A percentile compares a stretch with the other conserved stretches of the same genome.
Evolutionary conservation across 2,329 filamentous ascomycete genomes (phyloP).

Genomic region (Neopestalotiopsis sp.): DNA sequence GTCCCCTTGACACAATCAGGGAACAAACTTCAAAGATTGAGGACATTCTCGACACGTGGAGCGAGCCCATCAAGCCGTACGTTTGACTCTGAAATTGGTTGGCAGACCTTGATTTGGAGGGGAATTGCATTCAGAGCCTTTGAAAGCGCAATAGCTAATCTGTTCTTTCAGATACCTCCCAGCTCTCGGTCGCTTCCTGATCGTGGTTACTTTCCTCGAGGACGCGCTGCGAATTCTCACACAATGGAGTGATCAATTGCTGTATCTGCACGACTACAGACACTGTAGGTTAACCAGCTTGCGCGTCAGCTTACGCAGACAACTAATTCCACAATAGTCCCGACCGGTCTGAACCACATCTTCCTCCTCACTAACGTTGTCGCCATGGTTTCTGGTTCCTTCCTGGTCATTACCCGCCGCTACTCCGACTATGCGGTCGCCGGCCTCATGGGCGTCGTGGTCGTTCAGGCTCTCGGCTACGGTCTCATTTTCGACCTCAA

Average conservation of each 20-base stretch:
- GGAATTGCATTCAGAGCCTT: neutral
- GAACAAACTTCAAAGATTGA: constrained; percentile 99
- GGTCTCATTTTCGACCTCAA: constrained; percentile 98
- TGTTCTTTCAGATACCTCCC: constrained; percentile 75
- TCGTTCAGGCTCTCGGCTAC: constrained; percentile 94
- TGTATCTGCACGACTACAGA: constrained; percentile 91
- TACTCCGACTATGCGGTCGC: constrained; percentile 91
- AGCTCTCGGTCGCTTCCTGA: constrained; percentile 93
- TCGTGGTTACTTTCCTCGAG: constrained; percentile 97
- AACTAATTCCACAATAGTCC: constrained; percentile 63
- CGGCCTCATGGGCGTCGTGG: constrained; percentile 87
- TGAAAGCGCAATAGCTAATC: constrained; percentile 29
- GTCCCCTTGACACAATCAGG: constrained; percentile 84
- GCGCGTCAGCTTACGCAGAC: constrained; percentile 3
- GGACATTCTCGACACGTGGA: constrained; percentile 83
- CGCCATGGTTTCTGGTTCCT: constrained; percentile 82
- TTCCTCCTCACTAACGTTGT: constrained; percentile 92
- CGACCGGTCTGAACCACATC: constrained; percentile 83
- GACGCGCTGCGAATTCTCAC: constrained; percentile 95
- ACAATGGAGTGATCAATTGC: constrained; percentile 94
- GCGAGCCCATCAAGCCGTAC: constrained; percentile 94
- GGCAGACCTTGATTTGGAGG: neutral
- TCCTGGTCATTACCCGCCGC: constrained; percentile 88
- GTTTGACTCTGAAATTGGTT: constrained; percentile 41
- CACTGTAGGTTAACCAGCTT: constrained; percentile 71